Conservation (phyloP, 2,329 filamentous ascomycete genomes). For the Grosmannia huntii region DNA sequence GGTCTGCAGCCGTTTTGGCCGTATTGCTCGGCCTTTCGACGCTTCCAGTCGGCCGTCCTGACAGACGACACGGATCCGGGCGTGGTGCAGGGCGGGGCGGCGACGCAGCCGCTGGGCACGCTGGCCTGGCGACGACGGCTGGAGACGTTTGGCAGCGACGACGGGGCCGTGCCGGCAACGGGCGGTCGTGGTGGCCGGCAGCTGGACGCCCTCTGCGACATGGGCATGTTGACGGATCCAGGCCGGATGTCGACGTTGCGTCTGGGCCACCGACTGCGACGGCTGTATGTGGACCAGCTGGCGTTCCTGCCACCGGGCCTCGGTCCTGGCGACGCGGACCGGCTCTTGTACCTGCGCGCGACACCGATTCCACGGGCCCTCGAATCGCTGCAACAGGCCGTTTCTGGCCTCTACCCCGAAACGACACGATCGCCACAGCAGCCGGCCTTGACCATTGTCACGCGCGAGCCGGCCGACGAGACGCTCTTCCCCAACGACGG, state of each 20-base stretch:
- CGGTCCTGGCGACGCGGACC: slow-evolving; percentile 26
- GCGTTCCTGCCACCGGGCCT: slow-evolving; percentile 53
- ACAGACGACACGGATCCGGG: slow-evolving; percentile 25
- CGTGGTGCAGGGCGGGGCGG: slow-evolving; percentile 25
- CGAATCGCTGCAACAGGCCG: slow-evolving; percentile 64
- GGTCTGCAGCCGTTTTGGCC: slow-evolving; percentile 67
- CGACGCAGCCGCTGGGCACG: slow-evolving; percentile 26
- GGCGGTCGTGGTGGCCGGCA: slow-evolving; percentile 47
- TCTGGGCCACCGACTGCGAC: slow-evolving; percentile 54
- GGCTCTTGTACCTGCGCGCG: slow-evolving; percentile 56
- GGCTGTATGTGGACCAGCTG: slow-evolving; percentile 64
- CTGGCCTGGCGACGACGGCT: slow-evolving; percentile 58
- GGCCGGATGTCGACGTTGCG: slow-evolving; percentile 60
- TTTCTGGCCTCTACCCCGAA: slow-evolving; percentile 61
- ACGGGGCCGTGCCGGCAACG: slow-evolving; percentile 55
- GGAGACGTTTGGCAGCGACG: slow-evolving; percentile 65
- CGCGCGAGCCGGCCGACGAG: slow-evolving; percentile 54
- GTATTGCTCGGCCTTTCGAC: slow-evolving; percentile 69
- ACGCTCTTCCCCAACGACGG: slow-evolving; percentile 70
- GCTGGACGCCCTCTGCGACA: slow-evolving; percentile 70
- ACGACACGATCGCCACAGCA: background rate
- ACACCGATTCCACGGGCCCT: slow-evolving; percentile 65
- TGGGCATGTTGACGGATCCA: slow-evolving; percentile 62
- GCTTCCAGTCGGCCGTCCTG: slow-evolving; percentile 45
- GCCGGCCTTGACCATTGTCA: slow-evolving; percentile 47